Evolutionary conservation across 768 basidiomycete species (phyloP).

Genomic region (Tylopilus rubrobrunneus): DNA sequence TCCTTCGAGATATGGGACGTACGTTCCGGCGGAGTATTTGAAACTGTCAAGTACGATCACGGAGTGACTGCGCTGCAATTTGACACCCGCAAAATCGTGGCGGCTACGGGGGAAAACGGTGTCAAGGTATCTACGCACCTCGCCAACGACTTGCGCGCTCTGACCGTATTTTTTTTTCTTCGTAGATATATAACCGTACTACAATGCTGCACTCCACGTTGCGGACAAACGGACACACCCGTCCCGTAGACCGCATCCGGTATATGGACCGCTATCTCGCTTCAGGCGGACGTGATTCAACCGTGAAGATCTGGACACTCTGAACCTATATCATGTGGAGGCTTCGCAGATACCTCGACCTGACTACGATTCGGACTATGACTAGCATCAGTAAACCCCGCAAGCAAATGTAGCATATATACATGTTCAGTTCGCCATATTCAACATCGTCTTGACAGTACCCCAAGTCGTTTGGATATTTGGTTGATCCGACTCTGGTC

Average conservation of each 20-base stretch:
- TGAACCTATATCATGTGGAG: constrained; percentile 34
- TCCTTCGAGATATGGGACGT: constrained; percentile 87
- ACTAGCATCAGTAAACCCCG: constrained; percentile 18
- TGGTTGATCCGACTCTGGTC: not conserved
- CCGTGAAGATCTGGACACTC: constrained; percentile 91
- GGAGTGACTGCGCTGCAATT: constrained; percentile 91
- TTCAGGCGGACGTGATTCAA: constrained; percentile 83
- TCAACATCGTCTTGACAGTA: not conserved
- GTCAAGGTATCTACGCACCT: constrained; percentile 57
- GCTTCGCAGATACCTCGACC: constrained; percentile 13
- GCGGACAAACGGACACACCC: constrained; percentile 88
- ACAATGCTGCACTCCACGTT: constrained; percentile 84
- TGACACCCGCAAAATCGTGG: constrained; percentile 88
- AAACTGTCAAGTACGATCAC: constrained; percentile 88
- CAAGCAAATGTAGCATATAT: constrained; percentile 28
- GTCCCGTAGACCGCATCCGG: constrained; percentile 80
- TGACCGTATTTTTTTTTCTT: not conserved
- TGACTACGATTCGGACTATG: constrained; percentile 12
- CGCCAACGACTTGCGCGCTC: not conserved
- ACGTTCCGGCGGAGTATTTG: constrained; percentile 80
- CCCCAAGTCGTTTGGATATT: not conserved
- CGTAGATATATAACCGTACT: constrained; percentile 90
- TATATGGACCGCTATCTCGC: constrained; percentile 97
- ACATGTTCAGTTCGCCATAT: constrained; percentile 9
- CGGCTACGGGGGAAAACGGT: constrained; percentile 91